A percentile compares a stretch with the other conserved stretches of the same genome.
phyloP scores from a whole-genome alignment of 345 rosid species.

The Alliaria petiolata region DNA sequence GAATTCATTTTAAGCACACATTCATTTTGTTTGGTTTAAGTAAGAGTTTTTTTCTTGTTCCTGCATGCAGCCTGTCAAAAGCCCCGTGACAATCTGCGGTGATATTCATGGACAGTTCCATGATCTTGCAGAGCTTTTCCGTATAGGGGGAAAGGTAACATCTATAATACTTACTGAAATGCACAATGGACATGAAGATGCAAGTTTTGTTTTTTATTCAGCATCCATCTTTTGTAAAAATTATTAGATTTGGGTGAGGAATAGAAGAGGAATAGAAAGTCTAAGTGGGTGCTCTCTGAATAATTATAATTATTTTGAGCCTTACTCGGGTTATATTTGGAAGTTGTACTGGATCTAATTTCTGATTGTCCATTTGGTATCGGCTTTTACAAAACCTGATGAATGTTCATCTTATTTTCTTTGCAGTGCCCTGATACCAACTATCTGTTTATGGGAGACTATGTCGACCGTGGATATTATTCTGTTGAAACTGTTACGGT shows the following conservation, averaged over 20 bases:
- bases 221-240: neutral
- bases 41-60: neutral
- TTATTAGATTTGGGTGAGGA: neutral
- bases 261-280: constrained; percentile 1
- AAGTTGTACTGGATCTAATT: too few species aligned
- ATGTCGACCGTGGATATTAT: constrained; percentile 96
- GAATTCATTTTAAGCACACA: neutral
- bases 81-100: constrained; percentile 98
- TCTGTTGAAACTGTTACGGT: constrained; percentile 98
- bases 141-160: constrained; percentile 90
- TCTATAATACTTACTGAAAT: constrained; percentile 1
- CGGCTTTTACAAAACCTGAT: neutral
- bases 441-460: constrained; percentile 98
- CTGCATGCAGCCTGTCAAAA: constrained; percentile 79
- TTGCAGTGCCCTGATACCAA: constrained; percentile 97
- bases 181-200: neutral
- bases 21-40: constrained; percentile 1
- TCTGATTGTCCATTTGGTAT: too few species aligned
- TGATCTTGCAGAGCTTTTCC: constrained; percentile 99
- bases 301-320: neutral
- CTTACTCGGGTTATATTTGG: neutral
- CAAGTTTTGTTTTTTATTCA: neutral
- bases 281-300: neutral
- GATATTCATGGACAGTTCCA: constrained; percentile 99
- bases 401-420: constrained; percentile 9